phyloP scores from a whole-genome alignment of 495 filamentous ascomycete genomes.

The Aspergillus asperescens region DNA sequence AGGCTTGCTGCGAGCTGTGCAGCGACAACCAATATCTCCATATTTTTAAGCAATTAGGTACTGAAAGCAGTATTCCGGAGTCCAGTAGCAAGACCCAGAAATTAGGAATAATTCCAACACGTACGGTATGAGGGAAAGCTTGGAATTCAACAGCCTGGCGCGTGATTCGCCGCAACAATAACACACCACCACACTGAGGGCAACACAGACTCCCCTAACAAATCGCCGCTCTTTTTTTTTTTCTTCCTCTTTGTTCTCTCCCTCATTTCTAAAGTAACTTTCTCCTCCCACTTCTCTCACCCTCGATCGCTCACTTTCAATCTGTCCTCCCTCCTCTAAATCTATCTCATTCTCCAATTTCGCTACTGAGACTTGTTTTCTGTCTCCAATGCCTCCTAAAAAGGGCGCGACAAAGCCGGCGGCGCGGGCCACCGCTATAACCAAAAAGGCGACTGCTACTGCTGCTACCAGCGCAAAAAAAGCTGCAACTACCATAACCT shows the following conservation, averaged over 20 bases:
- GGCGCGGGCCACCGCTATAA: background rate
- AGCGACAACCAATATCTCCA: too few relatives aligned
- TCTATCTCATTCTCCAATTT: background rate
- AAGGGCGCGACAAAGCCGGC: conserved; percentile 24
- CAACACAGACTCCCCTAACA: background rate
- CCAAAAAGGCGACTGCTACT: conserved; percentile 10
- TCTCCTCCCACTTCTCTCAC: background rate
- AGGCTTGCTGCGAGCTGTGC: too few relatives aligned
- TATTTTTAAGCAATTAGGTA: too few relatives aligned
- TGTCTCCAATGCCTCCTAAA: conserved; percentile 34
- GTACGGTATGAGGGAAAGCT: background rate
- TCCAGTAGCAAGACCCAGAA: background rate
- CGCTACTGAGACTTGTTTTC: background rate
- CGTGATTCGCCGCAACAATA: conserved; percentile 8
- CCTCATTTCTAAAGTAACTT: conserved; percentile 15
- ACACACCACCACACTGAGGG: background rate
- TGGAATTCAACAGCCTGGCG: conserved; percentile 3
- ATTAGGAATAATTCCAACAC: too few relatives aligned
- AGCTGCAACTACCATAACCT: conserved; percentile 7
- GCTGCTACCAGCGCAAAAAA: conserved; percentile 12
- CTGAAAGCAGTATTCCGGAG: too few relatives aligned
- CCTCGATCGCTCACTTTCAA: background rate
- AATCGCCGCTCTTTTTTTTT: conserved; percentile 3
- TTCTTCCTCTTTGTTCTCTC: background rate
- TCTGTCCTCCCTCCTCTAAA: background rate